phyloP scores from a whole-genome alignment of 192 early-diverging fungal species.

The Backusella mclennaniae region DNA sequence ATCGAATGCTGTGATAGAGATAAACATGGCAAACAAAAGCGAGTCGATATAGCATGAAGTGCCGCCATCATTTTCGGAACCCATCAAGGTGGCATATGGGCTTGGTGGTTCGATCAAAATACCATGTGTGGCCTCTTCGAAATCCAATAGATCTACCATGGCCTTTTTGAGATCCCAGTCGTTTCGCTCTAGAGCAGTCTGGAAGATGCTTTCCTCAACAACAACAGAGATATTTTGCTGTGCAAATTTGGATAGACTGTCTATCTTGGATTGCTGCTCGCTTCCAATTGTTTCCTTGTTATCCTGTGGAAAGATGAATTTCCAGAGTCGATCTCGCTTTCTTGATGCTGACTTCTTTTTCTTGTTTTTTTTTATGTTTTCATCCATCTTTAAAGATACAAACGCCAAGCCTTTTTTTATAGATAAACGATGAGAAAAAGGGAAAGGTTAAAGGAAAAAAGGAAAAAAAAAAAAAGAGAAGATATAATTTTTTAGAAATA shows the following conservation, averaged over 20 bases:
- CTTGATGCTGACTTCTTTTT: not conserved
- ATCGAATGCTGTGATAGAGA: not conserved
- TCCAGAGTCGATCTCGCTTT: constrained; percentile 9
- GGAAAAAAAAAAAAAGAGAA: not conserved
- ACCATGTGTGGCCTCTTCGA: constrained; percentile 38
- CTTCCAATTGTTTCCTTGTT: not conserved
- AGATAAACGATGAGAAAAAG: not conserved
- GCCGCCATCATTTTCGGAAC: not conserved
- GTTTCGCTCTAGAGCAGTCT: constrained; percentile 29
- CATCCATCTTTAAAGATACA: not conserved
- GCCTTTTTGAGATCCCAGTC: constrained; percentile 33
- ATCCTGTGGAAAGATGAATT: not conserved
- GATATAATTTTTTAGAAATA: not conserved
- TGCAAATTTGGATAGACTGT: constrained; percentile 7
- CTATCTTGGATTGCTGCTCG: constrained; percentile 12
- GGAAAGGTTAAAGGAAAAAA: not conserved
- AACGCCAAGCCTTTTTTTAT: too few relatives aligned
- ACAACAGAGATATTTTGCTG: constrained; percentile 4
- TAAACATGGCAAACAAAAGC: not conserved
- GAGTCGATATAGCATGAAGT: not conserved
- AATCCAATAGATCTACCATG: constrained; percentile 25
- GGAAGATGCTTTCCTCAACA: not conserved
- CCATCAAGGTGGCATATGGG: not conserved
- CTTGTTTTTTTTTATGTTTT: not conserved
- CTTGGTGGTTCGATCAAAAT: constrained; percentile 17